phyloP scores from a whole-genome alignment of 2,329 filamentous ascomycete species.

The Harringtonia lauricola region DNA sequence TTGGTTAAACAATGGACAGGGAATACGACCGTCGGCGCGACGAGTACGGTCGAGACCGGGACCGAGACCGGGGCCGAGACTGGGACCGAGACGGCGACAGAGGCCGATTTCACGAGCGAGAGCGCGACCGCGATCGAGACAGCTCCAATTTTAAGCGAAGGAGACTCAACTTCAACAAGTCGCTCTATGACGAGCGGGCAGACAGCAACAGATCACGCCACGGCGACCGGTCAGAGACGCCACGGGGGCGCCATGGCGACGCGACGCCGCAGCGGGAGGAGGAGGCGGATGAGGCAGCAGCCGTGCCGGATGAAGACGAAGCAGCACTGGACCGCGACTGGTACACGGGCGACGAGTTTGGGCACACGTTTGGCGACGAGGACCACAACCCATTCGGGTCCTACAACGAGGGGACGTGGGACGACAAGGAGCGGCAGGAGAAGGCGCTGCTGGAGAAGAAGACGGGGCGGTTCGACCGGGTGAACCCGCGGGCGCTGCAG shows the following conservation, averaged over 20 bases:
- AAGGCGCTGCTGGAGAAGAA: slow-evolving; percentile 70
- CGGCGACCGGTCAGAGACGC: slow-evolving; percentile 19
- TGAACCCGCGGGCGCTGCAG: slow-evolving; percentile 67
- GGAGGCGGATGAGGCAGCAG: slow-evolving; percentile 50
- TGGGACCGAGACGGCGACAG: slow-evolving; percentile 1
- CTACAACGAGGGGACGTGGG: slow-evolving; percentile 62
- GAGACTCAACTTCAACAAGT: slow-evolving; percentile 47
- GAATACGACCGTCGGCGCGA: not conserved
- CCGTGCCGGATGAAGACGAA: slow-evolving; percentile 55
- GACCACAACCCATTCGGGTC: slow-evolving; percentile 85
- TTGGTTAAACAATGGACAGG: slow-evolving; percentile 2
- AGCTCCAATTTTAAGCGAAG: slow-evolving; percentile 40
- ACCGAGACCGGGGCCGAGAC: slow-evolving; percentile 2
- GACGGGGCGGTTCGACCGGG: slow-evolving; percentile 50
- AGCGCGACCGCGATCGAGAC: slow-evolving; percentile 2
- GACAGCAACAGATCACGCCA: slow-evolving; percentile 36
- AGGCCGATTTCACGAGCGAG: not conserved
- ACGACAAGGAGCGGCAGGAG: slow-evolving; percentile 59
- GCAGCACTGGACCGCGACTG: slow-evolving; percentile 79
- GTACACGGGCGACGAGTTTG: slow-evolving; percentile 79
- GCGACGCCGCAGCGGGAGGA: slow-evolving; percentile 39
- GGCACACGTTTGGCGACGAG: slow-evolving; percentile 79
- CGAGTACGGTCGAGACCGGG: slow-evolving; percentile 17
- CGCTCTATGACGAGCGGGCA: slow-evolving; percentile 44
- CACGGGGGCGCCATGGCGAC: slow-evolving; percentile 8